phyloP scores from a whole-genome alignment of 176 grass and related monocot species.

The Chloris gayana region DNA sequence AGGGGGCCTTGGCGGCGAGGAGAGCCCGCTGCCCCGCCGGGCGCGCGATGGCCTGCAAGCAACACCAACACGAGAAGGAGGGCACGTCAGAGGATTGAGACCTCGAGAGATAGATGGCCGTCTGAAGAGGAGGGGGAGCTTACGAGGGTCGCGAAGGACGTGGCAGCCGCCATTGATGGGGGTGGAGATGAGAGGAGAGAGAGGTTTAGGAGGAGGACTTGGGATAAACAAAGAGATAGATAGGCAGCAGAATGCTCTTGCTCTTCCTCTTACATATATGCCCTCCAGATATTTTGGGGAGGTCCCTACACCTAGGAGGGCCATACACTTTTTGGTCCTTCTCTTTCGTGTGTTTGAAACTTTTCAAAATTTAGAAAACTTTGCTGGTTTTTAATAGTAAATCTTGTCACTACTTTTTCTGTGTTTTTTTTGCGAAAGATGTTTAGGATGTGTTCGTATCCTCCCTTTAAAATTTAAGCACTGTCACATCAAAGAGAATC shows the following conservation, averaged over 20 bases:
- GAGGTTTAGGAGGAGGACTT: neutral
- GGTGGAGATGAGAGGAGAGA: no score
- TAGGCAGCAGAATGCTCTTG: neutral
- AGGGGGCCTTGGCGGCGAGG: conserved; percentile 23
- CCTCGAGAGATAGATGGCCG: neutral
- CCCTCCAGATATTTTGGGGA: neutral
- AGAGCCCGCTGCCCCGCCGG: conserved; percentile 34
- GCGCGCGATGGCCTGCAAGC: conserved; percentile 56
- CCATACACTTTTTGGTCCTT: neutral
- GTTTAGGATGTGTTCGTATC: no score
- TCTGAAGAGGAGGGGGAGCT: neutral
- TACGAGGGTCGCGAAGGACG: conserved; percentile 51
- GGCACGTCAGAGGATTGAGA: neutral
- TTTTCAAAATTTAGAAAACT: neutral
- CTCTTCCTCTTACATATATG: neutral
- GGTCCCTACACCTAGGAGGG: neutral
- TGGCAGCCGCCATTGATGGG: conserved; percentile 37
- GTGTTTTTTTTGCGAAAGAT: no score
- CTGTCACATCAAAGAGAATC: no score
- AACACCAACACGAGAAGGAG: neutral
- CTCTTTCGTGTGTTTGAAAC: neutral
- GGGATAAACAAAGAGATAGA: neutral
- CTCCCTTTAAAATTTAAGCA: no score
- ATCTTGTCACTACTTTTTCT: neutral
- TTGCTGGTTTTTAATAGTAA: neutral